Evolutionary conservation across 768 basidiomycete species (phyloP), one percentile per base, ranked within the genome.

Genomic region (Mycena latifolia): DNA sequence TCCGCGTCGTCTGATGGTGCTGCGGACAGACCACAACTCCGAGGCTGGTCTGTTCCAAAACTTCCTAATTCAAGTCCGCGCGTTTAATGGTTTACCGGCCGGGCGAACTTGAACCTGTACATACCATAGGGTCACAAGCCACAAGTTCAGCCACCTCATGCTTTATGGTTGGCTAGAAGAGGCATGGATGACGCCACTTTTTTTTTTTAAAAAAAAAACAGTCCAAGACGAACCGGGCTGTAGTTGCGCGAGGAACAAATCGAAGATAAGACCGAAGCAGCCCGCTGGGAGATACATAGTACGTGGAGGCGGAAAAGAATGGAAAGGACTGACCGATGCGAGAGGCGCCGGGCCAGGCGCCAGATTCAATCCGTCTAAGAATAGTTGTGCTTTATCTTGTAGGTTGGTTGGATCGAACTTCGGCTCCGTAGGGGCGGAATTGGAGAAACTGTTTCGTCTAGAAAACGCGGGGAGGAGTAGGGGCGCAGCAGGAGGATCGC

Each of bases 281-380:
- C 47, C 18, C 55, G 39, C n/a, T 29, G 27, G 22, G 20, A 47
- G 46, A 47, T 33, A 33, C 6, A 5, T 11, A 11, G 31, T 33
- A 33, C 31, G n/a, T n/a, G n/a, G n/a, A n/a, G n/a, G n/a, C n/a
- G n/a, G n/a, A n/a, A n/a, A n/a, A 53, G 10, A 17, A 24, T 0
- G 11, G 28, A n/a, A 27, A 37, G 31, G 2, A 54, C 60, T n/a
- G 29, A 53, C 50, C 60, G 60, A 24, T 51, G 41, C 20, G 6
- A 53, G 27, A 22, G 14, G 47, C 24, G 33, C 35, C 14, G 29
- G 10, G n/a, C n/a, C n/a, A 24, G 51, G 27, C 11, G n/a, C 25
- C 12, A 56, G 25, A 3, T 33, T 2, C 55, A 63, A 33, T 15
- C 39, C 62, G 39, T 63, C 62, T 10, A 56, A 39, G 20, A 56